Conservation (phyloP, 179 eudicot genomes). For the Silene vulgaris region DNA sequence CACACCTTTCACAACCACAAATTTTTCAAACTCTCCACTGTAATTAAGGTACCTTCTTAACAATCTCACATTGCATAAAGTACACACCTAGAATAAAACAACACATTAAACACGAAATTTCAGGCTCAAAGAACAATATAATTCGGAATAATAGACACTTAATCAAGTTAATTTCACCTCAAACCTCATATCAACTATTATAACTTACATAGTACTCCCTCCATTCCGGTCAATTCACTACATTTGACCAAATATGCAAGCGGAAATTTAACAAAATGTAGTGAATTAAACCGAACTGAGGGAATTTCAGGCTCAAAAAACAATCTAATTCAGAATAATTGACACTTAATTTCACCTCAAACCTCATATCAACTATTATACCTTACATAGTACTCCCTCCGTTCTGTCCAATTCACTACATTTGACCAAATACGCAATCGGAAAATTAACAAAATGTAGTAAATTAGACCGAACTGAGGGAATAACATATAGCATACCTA, state of each 20-base stretch:
- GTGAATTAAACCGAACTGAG: not conserved
- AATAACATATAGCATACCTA: not conserved
- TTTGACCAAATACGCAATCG: too few species aligned
- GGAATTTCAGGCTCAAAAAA: slow-evolving; percentile 12
- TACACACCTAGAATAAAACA: slow-evolving; percentile 22
- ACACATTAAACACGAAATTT: slow-evolving; percentile 21
- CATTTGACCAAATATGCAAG: too few species aligned
- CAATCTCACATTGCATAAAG: slow-evolving; percentile 27
- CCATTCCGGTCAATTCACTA: too few species aligned
- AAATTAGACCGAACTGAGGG: too few species aligned
- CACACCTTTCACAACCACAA: slow-evolving; percentile 13
- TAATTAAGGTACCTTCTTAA: slow-evolving; percentile 11
- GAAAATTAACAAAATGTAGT: too few species aligned
- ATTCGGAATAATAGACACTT: not conserved
- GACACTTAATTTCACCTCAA: slow-evolving; percentile 10
- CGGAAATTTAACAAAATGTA: too few species aligned
- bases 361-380: not conserved
- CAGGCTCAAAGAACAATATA: slow-evolving; percentile 6
- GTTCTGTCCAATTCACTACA: too few species aligned
- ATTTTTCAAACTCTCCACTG: slow-evolving; percentile 17
- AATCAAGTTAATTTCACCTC: slow-evolving; percentile 1
- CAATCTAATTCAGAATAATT: not conserved
- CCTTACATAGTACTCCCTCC: too few species aligned
- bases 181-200: not conserved
- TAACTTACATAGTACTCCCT: too few species aligned